These are phyloP conservation scores for Phaffomyces antillensis DNA, from an alignment of 805 yeast species.

Conservation along the genomic window DNA sequence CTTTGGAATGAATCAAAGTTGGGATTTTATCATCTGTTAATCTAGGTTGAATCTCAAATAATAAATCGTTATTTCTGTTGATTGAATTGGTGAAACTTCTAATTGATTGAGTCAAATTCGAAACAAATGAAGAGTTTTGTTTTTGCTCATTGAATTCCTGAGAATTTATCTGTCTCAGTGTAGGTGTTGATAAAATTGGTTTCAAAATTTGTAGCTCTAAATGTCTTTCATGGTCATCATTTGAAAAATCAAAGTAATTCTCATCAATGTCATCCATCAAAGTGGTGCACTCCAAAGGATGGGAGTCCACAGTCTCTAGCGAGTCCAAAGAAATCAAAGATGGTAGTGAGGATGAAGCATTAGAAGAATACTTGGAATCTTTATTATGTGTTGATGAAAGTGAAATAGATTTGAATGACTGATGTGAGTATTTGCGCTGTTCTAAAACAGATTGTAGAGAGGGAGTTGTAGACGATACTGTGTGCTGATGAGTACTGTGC, in stretches of 20 bases:
- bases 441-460: constrained; percentile 19
- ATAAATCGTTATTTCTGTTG: constrained; percentile 13
- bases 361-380: background rate
- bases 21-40: constrained; percentile 22
- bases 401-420: constrained; percentile 5
- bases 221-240: constrained; percentile 4
- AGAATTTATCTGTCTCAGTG: background rate
- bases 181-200: constrained; percentile 6
- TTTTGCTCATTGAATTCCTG: background rate
- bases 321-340: constrained; percentile 11
- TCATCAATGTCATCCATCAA: constrained; percentile 19
- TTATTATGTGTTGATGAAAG: constrained; percentile 3
- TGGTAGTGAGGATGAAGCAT: constrained; percentile 6
- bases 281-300: constrained; percentile 15
- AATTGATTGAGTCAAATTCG: constrained; percentile 18
- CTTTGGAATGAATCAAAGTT: background rate
- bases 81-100: constrained; percentile 12
- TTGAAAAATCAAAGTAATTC: constrained; percentile 10
- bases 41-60: constrained; percentile 23
- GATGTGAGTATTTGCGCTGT: constrained; percentile 13
- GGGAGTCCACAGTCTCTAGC: constrained; percentile 12
- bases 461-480: constrained; percentile 16
- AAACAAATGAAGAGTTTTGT: constrained; percentile 13
- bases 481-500: background rate
- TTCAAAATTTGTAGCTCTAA: constrained; percentile 1